Evolutionary conservation across 208 protist genomes (phyloP).

Genomic region (Lotmaria passim): DNA sequence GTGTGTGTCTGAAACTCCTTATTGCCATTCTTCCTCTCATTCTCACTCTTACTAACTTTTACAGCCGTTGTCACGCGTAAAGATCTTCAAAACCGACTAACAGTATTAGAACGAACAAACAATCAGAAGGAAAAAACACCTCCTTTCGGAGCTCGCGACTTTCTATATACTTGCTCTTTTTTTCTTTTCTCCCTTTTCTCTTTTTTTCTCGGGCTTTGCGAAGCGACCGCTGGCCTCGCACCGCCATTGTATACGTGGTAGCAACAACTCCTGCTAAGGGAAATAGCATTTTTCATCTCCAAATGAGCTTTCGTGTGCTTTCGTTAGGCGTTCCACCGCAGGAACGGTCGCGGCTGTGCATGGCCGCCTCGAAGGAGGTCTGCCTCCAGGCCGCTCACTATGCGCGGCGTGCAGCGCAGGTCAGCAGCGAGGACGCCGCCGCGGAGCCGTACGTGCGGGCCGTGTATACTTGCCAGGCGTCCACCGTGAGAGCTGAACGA

Average conservation of each 20-base stretch:
- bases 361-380: slow-evolving; percentile 28
- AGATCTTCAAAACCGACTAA: too few relatives aligned
- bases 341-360: slow-evolving; percentile 28
- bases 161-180: neutral
- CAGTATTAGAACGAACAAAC: too few relatives aligned
- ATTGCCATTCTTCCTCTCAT: too few relatives aligned
- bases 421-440: slow-evolving; percentile 8
- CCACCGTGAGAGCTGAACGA: slow-evolving; percentile 27
- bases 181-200: neutral
- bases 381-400: slow-evolving; percentile 23
- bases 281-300: neutral
- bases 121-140: too few relatives aligned
- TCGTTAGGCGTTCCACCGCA: slow-evolving; percentile 24
- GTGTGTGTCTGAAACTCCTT: too few relatives aligned
- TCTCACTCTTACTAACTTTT: too few relatives aligned
- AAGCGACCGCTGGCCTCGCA: too few relatives aligned
- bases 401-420: slow-evolving; percentile 18
- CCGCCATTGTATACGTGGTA: too few relatives aligned
- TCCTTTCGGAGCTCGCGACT: too few relatives aligned
- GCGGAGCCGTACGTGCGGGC: slow-evolving; percentile 38
- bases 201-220: too few relatives aligned
- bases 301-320: slow-evolving; percentile 17
- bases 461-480: slow-evolving; percentile 30
- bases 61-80: too few relatives aligned
- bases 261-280: too few relatives aligned